These are phyloP conservation scores for Escallonia rubra DNA, from an alignment of 129 eudicot genomes.

Conservation along the genomic window DNA sequence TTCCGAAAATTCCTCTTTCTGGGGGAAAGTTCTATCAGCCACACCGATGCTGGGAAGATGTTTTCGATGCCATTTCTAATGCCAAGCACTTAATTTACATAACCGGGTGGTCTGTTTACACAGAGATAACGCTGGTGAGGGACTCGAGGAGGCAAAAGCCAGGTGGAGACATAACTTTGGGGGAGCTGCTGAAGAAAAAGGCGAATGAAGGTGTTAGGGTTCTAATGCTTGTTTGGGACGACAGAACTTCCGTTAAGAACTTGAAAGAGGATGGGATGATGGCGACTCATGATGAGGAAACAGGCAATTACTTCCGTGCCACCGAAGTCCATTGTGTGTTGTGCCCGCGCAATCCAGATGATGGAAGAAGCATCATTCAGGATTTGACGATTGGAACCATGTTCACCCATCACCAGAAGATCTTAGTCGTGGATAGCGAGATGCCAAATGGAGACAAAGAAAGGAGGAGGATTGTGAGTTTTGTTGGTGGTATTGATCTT, in stretches of 20 bases:
- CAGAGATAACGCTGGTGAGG: constrained; percentile 15
- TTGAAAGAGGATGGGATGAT: constrained; percentile 13
- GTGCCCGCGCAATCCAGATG: constrained; percentile 19
- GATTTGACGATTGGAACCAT: constrained; percentile 17
- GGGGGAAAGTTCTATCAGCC: constrained; percentile 21
- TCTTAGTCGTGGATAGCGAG: constrained; percentile 18
- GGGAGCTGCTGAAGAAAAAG: constrained; percentile 22
- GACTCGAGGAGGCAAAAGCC: constrained; percentile 23
- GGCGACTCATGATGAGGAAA: constrained; percentile 23
- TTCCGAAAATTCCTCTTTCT: constrained; percentile 17
- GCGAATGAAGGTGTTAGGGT: constrained; percentile 21
- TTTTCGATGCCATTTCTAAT: constrained; percentile 19
- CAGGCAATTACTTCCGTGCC: constrained; percentile 8
- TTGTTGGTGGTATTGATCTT: constrained; percentile 28
- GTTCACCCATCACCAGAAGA: constrained; percentile 31
- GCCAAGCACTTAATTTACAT: constrained; percentile 26
- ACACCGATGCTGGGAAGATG: constrained; percentile 21
- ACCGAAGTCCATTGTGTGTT: constrained; percentile 14
- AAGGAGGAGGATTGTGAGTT: constrained; percentile 29
- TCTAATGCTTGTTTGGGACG: constrained; percentile 20
- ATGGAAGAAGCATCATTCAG: constrained; percentile 23
- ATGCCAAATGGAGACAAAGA: constrained; percentile 16
- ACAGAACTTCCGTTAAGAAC: constrained; percentile 9
- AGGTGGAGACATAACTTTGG: constrained; percentile 17
- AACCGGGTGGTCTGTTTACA: constrained; percentile 21